Evolutionary conservation across 176 grass and related monocot genomes (phyloP).

Genomic region (Secale cereale): DNA sequence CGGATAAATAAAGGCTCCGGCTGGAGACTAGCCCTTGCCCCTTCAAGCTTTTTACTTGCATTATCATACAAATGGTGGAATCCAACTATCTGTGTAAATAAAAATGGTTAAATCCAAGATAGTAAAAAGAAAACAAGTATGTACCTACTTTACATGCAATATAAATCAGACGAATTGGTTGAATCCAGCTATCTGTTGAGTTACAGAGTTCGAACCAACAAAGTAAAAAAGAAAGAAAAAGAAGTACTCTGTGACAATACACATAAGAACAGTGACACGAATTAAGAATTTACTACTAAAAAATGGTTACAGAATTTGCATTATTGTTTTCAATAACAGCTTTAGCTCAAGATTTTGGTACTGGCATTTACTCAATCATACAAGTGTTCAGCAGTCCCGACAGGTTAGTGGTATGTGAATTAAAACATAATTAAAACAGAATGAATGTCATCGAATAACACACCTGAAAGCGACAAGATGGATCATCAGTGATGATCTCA

Average conservation of each 20-base stretch:
- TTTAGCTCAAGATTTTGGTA: not conserved
- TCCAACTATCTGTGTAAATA: slow-evolving; percentile 51
- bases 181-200: slow-evolving; percentile 51
- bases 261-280: not conserved
- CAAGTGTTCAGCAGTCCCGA: not conserved
- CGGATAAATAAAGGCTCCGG: slow-evolving; percentile 78
- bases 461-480: slow-evolving; percentile 82
- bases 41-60: slow-evolving; percentile 50
- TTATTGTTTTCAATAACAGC: not conserved
- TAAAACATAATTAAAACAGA: not conserved
- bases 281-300: not conserved
- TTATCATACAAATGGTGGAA: slow-evolving; percentile 58
- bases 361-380: not conserved
- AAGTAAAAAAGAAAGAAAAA: not conserved
- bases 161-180: slow-evolving; percentile 18
- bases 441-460: not conserved
- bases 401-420: not conserved
- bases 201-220: not conserved
- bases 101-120: not conserved
- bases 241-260: not conserved
- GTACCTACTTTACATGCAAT: not conserved
- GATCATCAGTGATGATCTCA: slow-evolving; percentile 65
- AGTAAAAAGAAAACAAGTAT: not conserved
- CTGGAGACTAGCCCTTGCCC: slow-evolving; percentile 47
- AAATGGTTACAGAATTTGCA: not conserved